phyloP scores from a whole-genome alignment of 139 green algal genomes.

The Chlamydomonas sphaeroides region DNA sequence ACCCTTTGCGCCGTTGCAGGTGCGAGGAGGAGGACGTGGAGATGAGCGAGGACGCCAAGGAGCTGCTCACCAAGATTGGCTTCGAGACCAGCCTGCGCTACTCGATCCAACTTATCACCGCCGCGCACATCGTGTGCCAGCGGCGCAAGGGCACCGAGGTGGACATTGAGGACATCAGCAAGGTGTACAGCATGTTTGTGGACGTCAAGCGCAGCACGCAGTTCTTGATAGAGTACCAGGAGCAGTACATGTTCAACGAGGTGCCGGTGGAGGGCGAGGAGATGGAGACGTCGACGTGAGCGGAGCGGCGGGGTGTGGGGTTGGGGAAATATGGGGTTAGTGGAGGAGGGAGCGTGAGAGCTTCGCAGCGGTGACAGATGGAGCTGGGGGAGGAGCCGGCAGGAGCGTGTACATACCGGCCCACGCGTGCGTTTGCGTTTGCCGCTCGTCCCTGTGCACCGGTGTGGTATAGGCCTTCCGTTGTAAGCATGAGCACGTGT shows the following conservation, averaged over 20 bases:
- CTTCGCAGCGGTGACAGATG: too few species aligned
- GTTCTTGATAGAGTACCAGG: conserved; percentile 94
- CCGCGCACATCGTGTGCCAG: conserved; percentile 82
- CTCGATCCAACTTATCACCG: conserved; percentile 96
- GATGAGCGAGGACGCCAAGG: conserved; percentile 91
- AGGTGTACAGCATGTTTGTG: conserved; percentile 95
- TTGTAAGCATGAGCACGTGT: too few species aligned
- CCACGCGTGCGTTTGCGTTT: too few species aligned
- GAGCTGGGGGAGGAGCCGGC: too few species aligned
- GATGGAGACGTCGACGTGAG: conserved; percentile 51
- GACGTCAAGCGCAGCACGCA: conserved; percentile 93
- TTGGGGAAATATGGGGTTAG: not conserved
- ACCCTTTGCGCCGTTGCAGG: conserved; percentile 13
- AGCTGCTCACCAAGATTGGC: conserved; percentile 97
- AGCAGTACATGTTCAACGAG: conserved; percentile 99
- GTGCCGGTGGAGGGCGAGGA: conserved; percentile 53
- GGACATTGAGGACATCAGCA: conserved; percentile 94
- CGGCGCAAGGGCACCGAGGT: conserved; percentile 90
- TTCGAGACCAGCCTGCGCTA: conserved; percentile 92
- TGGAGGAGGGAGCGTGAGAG: not conserved
- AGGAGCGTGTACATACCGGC: too few species aligned
- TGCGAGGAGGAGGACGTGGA: conserved; percentile 96
- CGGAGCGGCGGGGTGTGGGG: too few species aligned
- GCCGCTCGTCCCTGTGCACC: too few species aligned
- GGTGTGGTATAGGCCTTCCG: too few species aligned